These are phyloP conservation scores for Psidium guajava DNA, from an alignment of 345 rosid species.

Conservation along the genomic window DNA sequence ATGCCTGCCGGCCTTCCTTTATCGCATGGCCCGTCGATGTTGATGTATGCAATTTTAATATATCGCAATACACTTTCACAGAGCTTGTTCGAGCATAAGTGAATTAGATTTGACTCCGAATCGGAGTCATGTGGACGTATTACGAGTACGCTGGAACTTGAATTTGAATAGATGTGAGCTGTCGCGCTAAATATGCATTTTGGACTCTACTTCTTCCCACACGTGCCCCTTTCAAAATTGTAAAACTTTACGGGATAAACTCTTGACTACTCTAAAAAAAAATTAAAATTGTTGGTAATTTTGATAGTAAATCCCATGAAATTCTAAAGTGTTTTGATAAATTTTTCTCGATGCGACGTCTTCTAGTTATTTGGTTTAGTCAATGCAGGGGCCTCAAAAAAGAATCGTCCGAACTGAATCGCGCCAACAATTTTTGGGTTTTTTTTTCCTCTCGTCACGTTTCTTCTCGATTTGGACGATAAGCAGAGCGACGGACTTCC, in stretches of 20 bases:
- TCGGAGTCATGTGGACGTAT: not conserved
- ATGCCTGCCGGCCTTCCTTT: too few relatives aligned
- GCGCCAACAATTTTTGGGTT: not conserved
- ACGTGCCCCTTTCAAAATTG: not conserved
- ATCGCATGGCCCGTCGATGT: too few relatives aligned
- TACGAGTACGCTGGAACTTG: not conserved
- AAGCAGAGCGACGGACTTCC: not conserved
- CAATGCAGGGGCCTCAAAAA: not conserved
- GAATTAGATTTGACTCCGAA: not conserved
- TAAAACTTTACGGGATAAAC: too few relatives aligned
- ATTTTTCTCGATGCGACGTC: not conserved
- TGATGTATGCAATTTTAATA: too few relatives aligned
- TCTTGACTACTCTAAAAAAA: too few relatives aligned
- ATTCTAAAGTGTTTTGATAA: not conserved
- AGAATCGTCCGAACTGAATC: not conserved
- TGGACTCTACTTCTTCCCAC: not conserved
- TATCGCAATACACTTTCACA: not conserved
- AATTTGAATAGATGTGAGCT: not conserved
- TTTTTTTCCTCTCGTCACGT: fast-evolving
- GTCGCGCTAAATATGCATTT: not conserved
- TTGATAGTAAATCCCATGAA: not conserved
- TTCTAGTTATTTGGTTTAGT: not conserved
- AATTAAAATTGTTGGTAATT: too few relatives aligned
- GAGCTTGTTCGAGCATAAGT: not conserved
- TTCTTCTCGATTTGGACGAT: not conserved